A percentile compares a stretch with the other conserved stretches of the same genome.
Conservation (phyloP, 2,329 filamentous ascomycete genomes). For the Penicillium sp. region DNA sequence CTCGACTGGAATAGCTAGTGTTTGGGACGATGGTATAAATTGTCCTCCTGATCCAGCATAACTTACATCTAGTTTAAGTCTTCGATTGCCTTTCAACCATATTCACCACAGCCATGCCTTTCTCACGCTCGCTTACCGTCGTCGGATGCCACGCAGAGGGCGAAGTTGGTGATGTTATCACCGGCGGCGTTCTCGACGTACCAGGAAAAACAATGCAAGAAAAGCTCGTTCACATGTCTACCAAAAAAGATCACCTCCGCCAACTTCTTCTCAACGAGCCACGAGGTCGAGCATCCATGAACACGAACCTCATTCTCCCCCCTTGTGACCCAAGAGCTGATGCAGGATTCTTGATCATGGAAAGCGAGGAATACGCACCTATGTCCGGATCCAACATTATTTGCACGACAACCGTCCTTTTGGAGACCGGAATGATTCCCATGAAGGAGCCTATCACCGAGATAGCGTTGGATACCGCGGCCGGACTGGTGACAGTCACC, state of each 20-base stretch:
- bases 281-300: constrained; percentile 45
- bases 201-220: constrained; percentile 50
- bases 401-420: constrained; percentile 45
- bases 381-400: constrained; percentile 52
- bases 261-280: constrained; percentile 50
- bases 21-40: not conserved
- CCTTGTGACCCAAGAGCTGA: constrained; percentile 49
- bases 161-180: constrained; percentile 52
- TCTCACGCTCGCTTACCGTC: constrained; percentile 23
- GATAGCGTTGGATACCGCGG: constrained; percentile 47
- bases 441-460: constrained; percentile 49
- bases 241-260: constrained; percentile 43
- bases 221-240: constrained; percentile 47
- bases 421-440: constrained; percentile 51
- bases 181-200: constrained; percentile 49
- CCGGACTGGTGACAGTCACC: constrained; percentile 44
- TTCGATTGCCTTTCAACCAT: not conserved
- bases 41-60: not conserved
- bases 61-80: not conserved
- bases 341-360: constrained; percentile 50
- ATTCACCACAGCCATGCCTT: constrained; percentile 11
- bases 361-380: constrained; percentile 48
- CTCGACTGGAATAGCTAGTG: not conserved
- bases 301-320: constrained; percentile 44
- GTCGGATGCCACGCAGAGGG: constrained; percentile 30